These are phyloP conservation scores for Phaeosphaeriaceae sp. DNA, from an alignment of 2,329 filamentous ascomycete species.

Conservation along the genomic window DNA sequence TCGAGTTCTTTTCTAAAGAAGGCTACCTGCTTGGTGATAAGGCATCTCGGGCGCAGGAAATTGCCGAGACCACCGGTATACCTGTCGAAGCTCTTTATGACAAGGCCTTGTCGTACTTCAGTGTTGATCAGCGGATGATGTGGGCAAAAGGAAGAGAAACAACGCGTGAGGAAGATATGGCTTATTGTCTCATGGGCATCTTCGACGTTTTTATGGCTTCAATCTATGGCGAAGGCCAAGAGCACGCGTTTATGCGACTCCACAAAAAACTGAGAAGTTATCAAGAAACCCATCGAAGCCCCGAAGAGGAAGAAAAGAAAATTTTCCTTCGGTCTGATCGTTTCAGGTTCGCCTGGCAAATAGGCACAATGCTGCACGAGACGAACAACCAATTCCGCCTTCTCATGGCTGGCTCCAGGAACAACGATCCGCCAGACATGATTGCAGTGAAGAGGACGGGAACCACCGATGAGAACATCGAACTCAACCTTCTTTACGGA, in stretches of 20 bases:
- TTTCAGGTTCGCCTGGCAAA: conserved; percentile 1
- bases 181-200: conserved; percentile 20
- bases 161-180: conserved; percentile 21
- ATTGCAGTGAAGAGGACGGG: conserved; percentile 2
- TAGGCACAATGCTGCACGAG: conserved; percentile 1
- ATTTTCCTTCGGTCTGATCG: neutral
- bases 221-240: conserved; percentile 35
- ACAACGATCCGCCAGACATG: neutral
- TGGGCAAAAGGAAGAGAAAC: conserved; percentile 22
- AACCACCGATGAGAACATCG: neutral
- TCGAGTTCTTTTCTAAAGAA: conserved; percentile 22
- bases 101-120: conserved; percentile 9
- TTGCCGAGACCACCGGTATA: conserved; percentile 15
- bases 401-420: conserved; percentile 2
- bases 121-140: conserved; percentile 16
- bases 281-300: neutral
- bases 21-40: conserved; percentile 12
- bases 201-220: conserved; percentile 17
- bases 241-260: conserved; percentile 20
- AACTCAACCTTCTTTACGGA: conserved; percentile 4
- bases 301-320: neutral
- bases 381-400: conserved; percentile 1
- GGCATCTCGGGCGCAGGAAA: conserved; percentile 2
- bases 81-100: conserved; percentile 6
- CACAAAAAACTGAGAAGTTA: neutral